Base-by-base conservation (phyloP, 2,329 filamentous ascomycete genomes). In the Mycocentrospora acerina region DNA sequence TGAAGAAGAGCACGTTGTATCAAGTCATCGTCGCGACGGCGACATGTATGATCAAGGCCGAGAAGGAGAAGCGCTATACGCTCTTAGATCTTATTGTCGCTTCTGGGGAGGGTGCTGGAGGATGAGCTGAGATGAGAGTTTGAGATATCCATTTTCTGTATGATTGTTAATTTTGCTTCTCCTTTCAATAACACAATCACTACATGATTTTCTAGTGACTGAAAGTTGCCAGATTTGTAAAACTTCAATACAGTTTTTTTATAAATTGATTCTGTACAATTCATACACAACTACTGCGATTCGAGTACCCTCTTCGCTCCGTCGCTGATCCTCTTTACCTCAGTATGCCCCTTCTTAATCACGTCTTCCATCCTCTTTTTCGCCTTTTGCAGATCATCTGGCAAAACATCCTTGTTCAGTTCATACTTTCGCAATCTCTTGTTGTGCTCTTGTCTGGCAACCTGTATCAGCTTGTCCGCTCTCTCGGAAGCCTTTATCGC, bases 371-470 rank as follows among this genome's bases (percentile, higher is more conserved):
- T 77, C 50, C 58, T 44, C 51, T 67, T 67, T 22, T 65, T 64
- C 11, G 73, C 73, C 55, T 75, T 76, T 45, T 73, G 71, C 40
- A 75, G 38, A 52, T 76, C 72, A 51, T 77, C 74, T 35, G 72
- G 72, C 31, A 71, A 50, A 24, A 71, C 72, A 5, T 51, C 62
- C 47, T 65, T 71, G 9, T 61, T 65, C 38, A 73, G 31, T 49
- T 72, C 62, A 49, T 70, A 68, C 25, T 68, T 69, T 32, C 72
- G 57, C 36, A 75, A 31, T 52, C 69, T 73, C 65, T 76, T 77
- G 44, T 76, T 72, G 48, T 76, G 72, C 33, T 67, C 68, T 18
- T 67, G 66, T 31, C 74, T 57, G 14, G 72, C 74, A 44, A 68
- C 68, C 27, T 70, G 63, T 24, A 76, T 61, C 29, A 48, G 60